Evolutionary conservation across 2,329 filamentous ascomycete genomes (phyloP).

Genomic region (Trichophyton verrucosum): DNA sequence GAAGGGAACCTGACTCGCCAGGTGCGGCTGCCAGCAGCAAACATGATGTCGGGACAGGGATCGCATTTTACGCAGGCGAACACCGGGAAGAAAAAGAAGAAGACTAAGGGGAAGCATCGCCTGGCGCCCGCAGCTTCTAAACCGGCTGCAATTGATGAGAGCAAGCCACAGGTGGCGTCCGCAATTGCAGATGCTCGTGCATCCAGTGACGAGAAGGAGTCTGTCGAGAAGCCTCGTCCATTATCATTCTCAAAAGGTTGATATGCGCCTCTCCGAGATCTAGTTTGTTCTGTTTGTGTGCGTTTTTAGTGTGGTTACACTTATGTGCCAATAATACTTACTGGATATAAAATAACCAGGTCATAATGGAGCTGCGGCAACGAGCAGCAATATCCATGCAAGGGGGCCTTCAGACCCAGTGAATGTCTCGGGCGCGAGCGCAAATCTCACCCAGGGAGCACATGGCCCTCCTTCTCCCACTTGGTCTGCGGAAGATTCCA

Average conservation of each 20-base stretch:
- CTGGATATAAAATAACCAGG: too few relatives aligned
- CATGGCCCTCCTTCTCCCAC: background rate
- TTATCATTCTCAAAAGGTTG: background rate
- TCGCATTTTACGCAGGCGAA: background rate
- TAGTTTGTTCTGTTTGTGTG: too few relatives aligned
- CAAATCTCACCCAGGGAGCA: background rate
- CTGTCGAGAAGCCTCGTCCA: background rate
- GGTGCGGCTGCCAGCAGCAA: background rate
- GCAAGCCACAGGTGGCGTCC: background rate
- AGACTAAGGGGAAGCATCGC: background rate
- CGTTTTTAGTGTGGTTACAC: background rate
- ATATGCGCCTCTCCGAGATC: background rate
- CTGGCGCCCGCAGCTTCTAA: background rate
- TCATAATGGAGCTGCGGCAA: background rate
- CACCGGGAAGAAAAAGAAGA: background rate
- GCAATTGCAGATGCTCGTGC: background rate
- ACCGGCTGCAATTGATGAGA: background rate
- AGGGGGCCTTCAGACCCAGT: background rate
- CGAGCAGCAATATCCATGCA: background rate
- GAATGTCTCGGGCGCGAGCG: background rate
- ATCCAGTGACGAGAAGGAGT: background rate
- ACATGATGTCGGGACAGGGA: background rate
- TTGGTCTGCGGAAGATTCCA: background rate
- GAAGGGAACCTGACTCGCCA: background rate
- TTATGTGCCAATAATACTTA: background rate